Evolutionary conservation across 305 asterid genomes (phyloP), one percentile per base, ranked within the genome.

Genomic region (Solanum hybrid): DNA sequence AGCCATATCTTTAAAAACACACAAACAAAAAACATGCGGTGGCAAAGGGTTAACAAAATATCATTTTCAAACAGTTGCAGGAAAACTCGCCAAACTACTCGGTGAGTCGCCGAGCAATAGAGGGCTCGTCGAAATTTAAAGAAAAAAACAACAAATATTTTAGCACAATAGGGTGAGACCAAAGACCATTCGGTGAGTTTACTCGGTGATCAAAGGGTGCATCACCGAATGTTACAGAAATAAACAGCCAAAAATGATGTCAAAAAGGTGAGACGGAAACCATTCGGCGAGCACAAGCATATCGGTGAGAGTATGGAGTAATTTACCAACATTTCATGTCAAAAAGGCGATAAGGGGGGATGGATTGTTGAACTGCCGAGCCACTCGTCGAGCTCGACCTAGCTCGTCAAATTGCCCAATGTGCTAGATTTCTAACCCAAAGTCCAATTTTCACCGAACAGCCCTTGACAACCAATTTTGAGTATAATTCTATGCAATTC

Each of bases 171-270:
- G 3, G 9, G 9, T 14, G 8, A 51, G 22, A 51, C 9, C 64
- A 16, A 16, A 51, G n/a, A 16, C n/a, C n/a, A 16, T 51, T 51
- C n/a, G 0, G 64, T 5, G 22, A 51, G n/a, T 51, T 51, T 1
- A 51, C 64, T 51, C n/a, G 9, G 64, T 5, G 64, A 51, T 16
- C 8, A 51, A 5, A 51, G 0, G 64, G 8, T 16, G 1, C n/a
- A 5, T 51, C n/a, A 16, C 8, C 64, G 1, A 51, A 51, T 16
- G 22, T 51, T 16, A 51, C 4, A 16, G 64, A 51, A 51, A 51
- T 16, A 16, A 51, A 16, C 3, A 16, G 22, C 22, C 1, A 51
- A 14, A 51, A 51, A 0, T 0, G 22, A 51, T 5, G 64, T 1
- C 22, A 51, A 5, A 51, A 51, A 51, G 22, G 22, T 18, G 8